Percentiles rank a stretch among this genome's conserved stretches.
phyloP scores from a whole-genome alignment of 78 protist species.

The Salpingoeca rosetta region DNA sequence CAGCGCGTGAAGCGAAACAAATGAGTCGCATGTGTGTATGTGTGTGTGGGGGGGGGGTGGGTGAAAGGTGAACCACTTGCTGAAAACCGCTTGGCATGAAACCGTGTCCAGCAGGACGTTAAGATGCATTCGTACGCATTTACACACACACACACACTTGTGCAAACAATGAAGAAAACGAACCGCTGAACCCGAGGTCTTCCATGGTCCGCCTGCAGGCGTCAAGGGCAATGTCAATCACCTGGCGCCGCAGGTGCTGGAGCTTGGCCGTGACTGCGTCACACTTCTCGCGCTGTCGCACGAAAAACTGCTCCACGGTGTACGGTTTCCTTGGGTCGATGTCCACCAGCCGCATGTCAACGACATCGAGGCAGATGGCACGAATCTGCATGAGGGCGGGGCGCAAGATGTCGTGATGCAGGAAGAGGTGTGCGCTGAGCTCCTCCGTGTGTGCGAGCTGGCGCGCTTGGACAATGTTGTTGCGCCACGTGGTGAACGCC shows the following conservation, averaged over 20 bases:
- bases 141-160: too few species aligned
- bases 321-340: background rate
- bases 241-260: background rate
- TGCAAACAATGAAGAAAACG: too few species aligned
- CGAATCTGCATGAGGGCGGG: constrained; percentile 31
- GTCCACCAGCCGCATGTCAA: background rate
- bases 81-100: too few species aligned
- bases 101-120: too few species aligned
- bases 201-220: constrained; percentile 1
- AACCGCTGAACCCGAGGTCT: background rate
- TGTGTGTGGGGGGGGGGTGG: too few species aligned
- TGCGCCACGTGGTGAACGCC: constrained; percentile 15
- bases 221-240: background rate
- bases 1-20: background rate
- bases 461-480: background rate
- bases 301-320: constrained; percentile 13
- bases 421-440: background rate
- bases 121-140: too few species aligned
- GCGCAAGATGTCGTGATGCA: constrained; percentile 1
- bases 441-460: background rate
- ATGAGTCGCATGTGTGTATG: too few species aligned
- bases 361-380: constrained; percentile 16
- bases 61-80: too few species aligned
- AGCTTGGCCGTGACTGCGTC: background rate
- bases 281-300: constrained; percentile 14